Percentiles rank a stretch among this genome's conserved stretches.
These are phyloP conservation scores for Cladosporium sp. DNA, from an alignment of 2,329 filamentous ascomycete genomes.

Conservation along the genomic window DNA sequence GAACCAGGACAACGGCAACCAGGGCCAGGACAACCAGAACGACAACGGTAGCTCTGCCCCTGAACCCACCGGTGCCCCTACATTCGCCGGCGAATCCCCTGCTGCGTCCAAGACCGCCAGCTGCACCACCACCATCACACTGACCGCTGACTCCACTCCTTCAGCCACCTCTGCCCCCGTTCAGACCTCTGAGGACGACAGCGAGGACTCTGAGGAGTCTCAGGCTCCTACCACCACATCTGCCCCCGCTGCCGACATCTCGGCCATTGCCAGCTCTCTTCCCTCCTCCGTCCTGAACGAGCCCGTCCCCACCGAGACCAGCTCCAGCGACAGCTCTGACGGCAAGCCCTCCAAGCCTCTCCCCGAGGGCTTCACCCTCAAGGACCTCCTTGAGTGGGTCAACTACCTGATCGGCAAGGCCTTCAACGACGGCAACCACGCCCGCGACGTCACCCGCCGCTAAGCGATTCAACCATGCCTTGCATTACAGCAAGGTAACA, in stretches of 20 bases:
- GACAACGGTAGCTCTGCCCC: not conserved
- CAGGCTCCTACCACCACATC: conserved; percentile 14
- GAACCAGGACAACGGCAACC: not conserved
- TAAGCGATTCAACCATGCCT: conserved; percentile 6
- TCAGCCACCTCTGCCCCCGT: conserved; percentile 3
- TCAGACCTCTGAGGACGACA: not conserved
- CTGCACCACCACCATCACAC: conserved; percentile 15
- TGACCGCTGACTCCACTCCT: conserved; percentile 18
- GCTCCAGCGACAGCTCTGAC: conserved; percentile 6
- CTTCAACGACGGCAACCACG: conserved; percentile 19
- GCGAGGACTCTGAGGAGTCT: not conserved
- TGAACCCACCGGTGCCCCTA: conserved; percentile 3
- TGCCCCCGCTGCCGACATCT: conserved; percentile 21
- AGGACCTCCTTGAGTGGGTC: conserved; percentile 26
- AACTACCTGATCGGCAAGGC: conserved; percentile 23
- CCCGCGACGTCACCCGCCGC: conserved; percentile 16
- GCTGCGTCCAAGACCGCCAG: conserved; percentile 1
- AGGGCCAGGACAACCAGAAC: not conserved
- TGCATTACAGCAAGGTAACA: too few species aligned
- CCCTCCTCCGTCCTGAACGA: conserved; percentile 14
- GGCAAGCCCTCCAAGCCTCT: conserved; percentile 20
- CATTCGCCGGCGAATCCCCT: not conserved
- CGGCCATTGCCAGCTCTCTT: conserved; percentile 17
- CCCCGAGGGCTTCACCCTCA: conserved; percentile 24
- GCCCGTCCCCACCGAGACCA: conserved; percentile 15